Evolutionary conservation across 371 early-diverging fungal species (phyloP), one percentile per base, ranked within the genome.

Genomic region (Apophysomyces elegans): DNA sequence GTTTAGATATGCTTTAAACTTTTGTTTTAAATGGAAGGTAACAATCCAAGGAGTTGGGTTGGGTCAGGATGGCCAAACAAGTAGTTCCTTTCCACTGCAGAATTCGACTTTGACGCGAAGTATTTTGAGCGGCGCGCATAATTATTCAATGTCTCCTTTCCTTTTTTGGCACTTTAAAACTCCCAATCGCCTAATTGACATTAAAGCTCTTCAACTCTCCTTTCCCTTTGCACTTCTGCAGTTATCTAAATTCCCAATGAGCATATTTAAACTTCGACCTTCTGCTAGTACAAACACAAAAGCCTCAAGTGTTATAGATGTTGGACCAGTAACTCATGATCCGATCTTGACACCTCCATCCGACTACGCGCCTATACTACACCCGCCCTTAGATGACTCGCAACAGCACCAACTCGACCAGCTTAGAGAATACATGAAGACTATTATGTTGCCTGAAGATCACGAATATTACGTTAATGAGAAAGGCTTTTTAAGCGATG

Each of bases 371-470:
- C 75, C 75, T 26, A 37, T 74, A 2, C 36, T 66, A 44, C 64
- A 71, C 50, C 43, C 62, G 7, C 67, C 81, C 13, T 69, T 88
- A 37, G 73, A 76, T 32, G 81, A 74, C 12, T 74, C 77, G 12
- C 84, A 89, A 64, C 56, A 68, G 38, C 44, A 64, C 1, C 69
- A 82, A 37, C 70, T 86, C 54, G 68, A 78, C 14, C 67, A 69
- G 59, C 66, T 88, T 56, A 70, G 80, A 59, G 72, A 73, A n/a
- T 80, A 82, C 32, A 77, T 84, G 38, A 80, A 85, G 13, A 68
- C 76, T 36, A 63, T 84, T 5, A 72, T 76, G 35, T 69, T 81
- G 13, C 69, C 75, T 2, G 71, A 66, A 12, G 74, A 79, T n/a
- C 80, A 79, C 54, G 66, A 71, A 1, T 81, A 83, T 37, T 68